These are phyloP conservation scores for Fusarium cicatricum DNA, from an alignment of 2,329 filamentous ascomycete species.

Conservation along the genomic window DNA sequence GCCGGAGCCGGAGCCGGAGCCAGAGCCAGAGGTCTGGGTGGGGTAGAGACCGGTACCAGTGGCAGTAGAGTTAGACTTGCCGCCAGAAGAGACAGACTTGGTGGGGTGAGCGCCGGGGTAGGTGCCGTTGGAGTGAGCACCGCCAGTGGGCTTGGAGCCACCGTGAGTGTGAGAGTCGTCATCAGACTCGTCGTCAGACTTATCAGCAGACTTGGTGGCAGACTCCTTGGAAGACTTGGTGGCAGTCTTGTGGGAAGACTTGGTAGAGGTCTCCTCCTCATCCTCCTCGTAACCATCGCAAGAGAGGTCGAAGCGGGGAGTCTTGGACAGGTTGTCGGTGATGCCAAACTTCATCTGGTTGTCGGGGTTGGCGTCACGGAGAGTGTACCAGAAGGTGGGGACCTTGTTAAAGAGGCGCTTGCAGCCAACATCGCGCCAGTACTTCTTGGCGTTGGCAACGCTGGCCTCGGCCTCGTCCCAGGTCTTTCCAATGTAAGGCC, in stretches of 20 bases:
- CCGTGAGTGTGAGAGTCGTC: slow-evolving; percentile 47
- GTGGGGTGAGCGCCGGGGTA: slow-evolving; percentile 60
- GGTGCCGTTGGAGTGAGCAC: slow-evolving; percentile 56
- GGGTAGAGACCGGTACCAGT: slow-evolving; percentile 24
- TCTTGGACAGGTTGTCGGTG: slow-evolving; percentile 61
- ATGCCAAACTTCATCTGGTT: slow-evolving; percentile 67
- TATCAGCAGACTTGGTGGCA: too few relatives aligned
- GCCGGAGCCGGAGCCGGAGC: slow-evolving; percentile 42
- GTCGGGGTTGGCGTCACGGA: slow-evolving; percentile 68
- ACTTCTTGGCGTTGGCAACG: slow-evolving; percentile 66
- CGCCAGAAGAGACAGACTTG: slow-evolving; percentile 61
- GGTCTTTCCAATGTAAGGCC: slow-evolving; percentile 64
- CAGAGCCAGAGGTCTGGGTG: slow-evolving; percentile 18
- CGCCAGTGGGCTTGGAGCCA: slow-evolving; percentile 60
- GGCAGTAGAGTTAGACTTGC: slow-evolving; percentile 12
- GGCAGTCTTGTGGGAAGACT: slow-evolving; percentile 22
- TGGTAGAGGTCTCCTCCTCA: slow-evolving; percentile 35
- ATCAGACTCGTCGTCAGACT: too few relatives aligned
- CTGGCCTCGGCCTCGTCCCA: slow-evolving; percentile 64
- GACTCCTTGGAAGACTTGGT: slow-evolving; percentile 21
- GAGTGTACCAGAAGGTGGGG: slow-evolving; percentile 69
- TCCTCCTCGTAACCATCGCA: slow-evolving; percentile 53
- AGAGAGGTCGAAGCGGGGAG: slow-evolving; percentile 60
- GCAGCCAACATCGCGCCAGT: slow-evolving; percentile 71
- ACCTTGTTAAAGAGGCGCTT: slow-evolving; percentile 62